These are phyloP conservation scores for Speleostelium caveatum DNA, from an alignment of 78 protist species.

Conservation along the genomic window DNA sequence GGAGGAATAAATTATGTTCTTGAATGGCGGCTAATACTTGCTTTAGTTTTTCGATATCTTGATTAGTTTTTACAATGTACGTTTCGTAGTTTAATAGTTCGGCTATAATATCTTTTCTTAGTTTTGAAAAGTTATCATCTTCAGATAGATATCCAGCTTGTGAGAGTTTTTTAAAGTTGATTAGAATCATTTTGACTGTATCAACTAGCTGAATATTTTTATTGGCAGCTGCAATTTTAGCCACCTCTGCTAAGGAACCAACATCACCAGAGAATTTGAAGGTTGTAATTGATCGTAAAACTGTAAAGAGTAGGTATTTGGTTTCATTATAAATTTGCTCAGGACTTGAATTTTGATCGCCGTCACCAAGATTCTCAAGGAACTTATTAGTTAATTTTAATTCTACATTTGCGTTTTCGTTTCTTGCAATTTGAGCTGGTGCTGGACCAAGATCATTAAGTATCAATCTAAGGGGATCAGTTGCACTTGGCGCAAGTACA, in stretches of 20 bases:
- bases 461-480: slow-evolving; percentile 48
- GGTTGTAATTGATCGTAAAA: slow-evolving; percentile 26
- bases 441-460: slow-evolving; percentile 68
- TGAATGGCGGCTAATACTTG: slow-evolving; percentile 51
- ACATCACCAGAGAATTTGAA: slow-evolving; percentile 7
- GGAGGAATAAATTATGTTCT: slow-evolving; percentile 74
- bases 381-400: slow-evolving; percentile 50
- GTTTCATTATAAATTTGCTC: slow-evolving; percentile 77
- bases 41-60: slow-evolving; percentile 53
- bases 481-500: slow-evolving; percentile 42
- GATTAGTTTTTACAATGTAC: slow-evolving; percentile 14
- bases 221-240: slow-evolving; percentile 34
- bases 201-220: slow-evolving; percentile 73
- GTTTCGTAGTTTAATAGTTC: slow-evolving; percentile 57
- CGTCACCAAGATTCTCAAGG: neutral
- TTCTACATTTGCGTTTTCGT: slow-evolving; percentile 82
- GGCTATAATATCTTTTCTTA: slow-evolving; percentile 64
- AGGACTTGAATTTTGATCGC: slow-evolving; percentile 12
- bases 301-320: slow-evolving; percentile 43
- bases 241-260: slow-evolving; percentile 45
- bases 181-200: slow-evolving; percentile 44
- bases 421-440: slow-evolving; percentile 72
- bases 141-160: slow-evolving; percentile 17
- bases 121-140: slow-evolving; percentile 49
- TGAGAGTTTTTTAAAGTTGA: slow-evolving; percentile 50